A percentile compares a stretch with the other conserved stretches of the same genome.
These are phyloP conservation scores for Agapanthus africanus DNA, from an alignment of 106 monocot genomes.

Conservation along the genomic window DNA sequence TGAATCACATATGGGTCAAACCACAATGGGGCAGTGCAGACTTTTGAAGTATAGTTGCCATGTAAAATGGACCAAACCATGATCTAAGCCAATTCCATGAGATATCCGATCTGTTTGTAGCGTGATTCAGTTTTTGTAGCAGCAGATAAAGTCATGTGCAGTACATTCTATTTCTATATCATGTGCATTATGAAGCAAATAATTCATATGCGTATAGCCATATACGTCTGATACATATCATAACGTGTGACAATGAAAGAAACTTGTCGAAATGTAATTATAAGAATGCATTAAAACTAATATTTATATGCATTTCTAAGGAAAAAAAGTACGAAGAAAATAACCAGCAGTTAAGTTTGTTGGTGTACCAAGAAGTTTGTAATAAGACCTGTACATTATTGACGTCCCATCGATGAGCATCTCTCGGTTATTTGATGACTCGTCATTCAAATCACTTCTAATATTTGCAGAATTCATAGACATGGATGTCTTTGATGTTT, in stretches of 20 bases:
- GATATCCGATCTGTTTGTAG: no score
- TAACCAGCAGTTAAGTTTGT: background rate
- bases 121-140: no score
- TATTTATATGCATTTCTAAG: no score
- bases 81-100: no score
- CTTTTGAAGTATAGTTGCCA: no score
- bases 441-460: slow-evolving; percentile 5
- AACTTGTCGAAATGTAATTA: background rate
- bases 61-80: no score
- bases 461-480: slow-evolving; percentile 10
- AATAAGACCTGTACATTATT: slow-evolving; percentile 72
- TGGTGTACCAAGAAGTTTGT: slow-evolving; percentile 60
- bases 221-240: no score
- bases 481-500: background rate
- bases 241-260: background rate
- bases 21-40: no score
- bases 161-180: no score
- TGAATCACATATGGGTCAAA: no score
- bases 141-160: no score
- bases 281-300: no score
- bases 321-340: background rate
- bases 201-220: background rate
- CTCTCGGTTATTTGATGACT: slow-evolving; percentile 37
- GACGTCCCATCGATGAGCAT: slow-evolving; percentile 75
- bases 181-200: background rate